phyloP scores from a whole-genome alignment of 768 basidiomycete genomes.

The Suillus variegatus region DNA sequence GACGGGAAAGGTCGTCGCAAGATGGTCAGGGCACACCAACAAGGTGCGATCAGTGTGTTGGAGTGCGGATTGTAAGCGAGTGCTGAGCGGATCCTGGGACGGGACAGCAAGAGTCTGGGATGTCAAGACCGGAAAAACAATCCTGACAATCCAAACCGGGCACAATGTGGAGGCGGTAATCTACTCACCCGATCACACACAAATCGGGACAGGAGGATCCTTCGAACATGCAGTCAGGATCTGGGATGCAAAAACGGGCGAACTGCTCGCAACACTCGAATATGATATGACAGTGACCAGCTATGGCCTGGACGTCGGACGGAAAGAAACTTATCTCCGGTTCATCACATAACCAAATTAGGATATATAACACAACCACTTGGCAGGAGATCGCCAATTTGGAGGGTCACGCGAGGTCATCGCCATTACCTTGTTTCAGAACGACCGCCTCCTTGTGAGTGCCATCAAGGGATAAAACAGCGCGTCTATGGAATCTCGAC shows the following conservation, averaged over 20 bases:
- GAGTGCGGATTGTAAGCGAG: no score
- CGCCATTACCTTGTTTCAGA: neutral
- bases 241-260: neutral
- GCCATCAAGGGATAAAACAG: no score
- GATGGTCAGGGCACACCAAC: no score
- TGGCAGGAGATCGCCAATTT: neutral
- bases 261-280: neutral
- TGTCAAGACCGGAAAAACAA: no score
- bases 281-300: fast-evolving
- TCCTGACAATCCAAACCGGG: neutral
- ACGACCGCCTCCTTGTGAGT: neutral
- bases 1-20: no score
- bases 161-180: neutral
- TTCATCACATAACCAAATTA: neutral
- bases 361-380: neutral
- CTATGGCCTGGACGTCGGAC: neutral
- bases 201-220: neutral
- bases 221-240: fast-evolving
- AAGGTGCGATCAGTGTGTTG: no score
- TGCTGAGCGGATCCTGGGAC: no score
- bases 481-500: no score
- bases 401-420: neutral
- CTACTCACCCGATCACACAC: neutral
- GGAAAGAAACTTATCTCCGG: neutral
- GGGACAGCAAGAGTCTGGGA: no score